Percentiles rank a stretch among this genome's conserved stretches.
These are phyloP conservation scores for Canariomyces notabilis DNA, from an alignment of 2,329 filamentous ascomycete species.

Conservation along the genomic window DNA sequence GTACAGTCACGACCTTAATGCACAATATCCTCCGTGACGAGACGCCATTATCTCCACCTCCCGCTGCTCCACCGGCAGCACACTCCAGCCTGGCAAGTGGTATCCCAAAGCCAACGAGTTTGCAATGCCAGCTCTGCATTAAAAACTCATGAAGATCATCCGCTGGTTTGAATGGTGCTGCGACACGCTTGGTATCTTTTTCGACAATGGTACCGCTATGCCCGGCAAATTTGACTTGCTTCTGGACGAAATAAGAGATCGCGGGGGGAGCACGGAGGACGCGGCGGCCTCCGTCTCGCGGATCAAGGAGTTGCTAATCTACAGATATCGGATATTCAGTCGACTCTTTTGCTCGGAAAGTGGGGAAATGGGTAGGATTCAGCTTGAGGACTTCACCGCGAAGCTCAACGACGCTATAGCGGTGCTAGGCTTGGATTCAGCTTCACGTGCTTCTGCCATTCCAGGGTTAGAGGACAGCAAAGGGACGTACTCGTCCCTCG, in stretches of 20 bases:
- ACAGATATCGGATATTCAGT: background rate
- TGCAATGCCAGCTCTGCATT: background rate
- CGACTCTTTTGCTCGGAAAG: background rate
- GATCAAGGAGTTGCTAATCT: background rate
- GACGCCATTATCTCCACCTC: background rate
- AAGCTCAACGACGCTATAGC: too few relatives aligned
- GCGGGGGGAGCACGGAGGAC: background rate
- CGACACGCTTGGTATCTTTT: background rate
- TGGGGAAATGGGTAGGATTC: background rate
- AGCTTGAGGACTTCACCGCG: background rate
- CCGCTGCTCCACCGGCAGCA: too few relatives aligned
- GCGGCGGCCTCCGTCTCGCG: background rate
- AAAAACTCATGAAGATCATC: background rate
- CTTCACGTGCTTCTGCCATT: too few relatives aligned
- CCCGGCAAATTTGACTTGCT: background rate
- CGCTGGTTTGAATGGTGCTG: background rate
- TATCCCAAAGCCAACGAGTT: background rate
- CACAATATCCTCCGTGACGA: conserved; percentile 1
- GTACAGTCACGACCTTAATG: conserved; percentile 1
- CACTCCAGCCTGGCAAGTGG: background rate
- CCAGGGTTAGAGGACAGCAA: background rate
- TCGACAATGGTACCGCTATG: background rate
- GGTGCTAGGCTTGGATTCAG: background rate
- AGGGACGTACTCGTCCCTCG: background rate
- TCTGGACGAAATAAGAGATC: background rate